Base-by-base conservation (phyloP, 371 early-diverging fungal genomes). In the Rhizopus stolonifer region DNA sequence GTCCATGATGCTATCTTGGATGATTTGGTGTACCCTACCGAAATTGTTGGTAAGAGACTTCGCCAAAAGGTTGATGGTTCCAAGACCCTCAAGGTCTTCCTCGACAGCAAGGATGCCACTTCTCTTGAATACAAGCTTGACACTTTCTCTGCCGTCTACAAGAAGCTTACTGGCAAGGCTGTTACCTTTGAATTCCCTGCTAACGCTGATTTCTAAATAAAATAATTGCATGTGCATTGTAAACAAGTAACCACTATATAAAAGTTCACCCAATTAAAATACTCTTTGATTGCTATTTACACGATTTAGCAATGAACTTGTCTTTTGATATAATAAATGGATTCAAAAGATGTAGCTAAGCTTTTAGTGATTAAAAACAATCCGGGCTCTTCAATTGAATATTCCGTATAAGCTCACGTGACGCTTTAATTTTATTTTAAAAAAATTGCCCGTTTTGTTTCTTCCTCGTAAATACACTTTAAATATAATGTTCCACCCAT, bases 81-180 rank as follows among this genome's bases (percentile, higher is more conserved):
- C 80, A 91, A 90, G 82, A 79, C 88, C 70, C 90, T 92, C 86
- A 96, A 94, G 86, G 91, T 93, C 80, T 93, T 92, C 87, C 84
- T 98, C 62, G 97, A 96, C 84, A 85, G 85, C 70, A 97, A 98
- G 90, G 96, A 98, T 73, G 86, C 90, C 62, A 95, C 95, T 67
- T 89, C 91, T 52, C 81, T 96, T 56, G 96, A 96, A 80, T 94
- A 95, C 90, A 98, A 98, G 91, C 85, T 97, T 50, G 96, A 96
- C 79, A 94, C 96, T 57, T 95, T 98, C 87, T 80, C 91, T 54
- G 81, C 93, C 54, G 93, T 94, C 56, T 97, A 98, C 94, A 88
- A 88, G 81, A 89, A 89, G 75, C 79, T 96, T 62, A 96, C 97
- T 60, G 95, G 95, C 79, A 98, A 96, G 89, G 94, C 94, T 61